Base-by-base conservation (phyloP, 306 rosid species). In the Quercus parvula region DNA sequence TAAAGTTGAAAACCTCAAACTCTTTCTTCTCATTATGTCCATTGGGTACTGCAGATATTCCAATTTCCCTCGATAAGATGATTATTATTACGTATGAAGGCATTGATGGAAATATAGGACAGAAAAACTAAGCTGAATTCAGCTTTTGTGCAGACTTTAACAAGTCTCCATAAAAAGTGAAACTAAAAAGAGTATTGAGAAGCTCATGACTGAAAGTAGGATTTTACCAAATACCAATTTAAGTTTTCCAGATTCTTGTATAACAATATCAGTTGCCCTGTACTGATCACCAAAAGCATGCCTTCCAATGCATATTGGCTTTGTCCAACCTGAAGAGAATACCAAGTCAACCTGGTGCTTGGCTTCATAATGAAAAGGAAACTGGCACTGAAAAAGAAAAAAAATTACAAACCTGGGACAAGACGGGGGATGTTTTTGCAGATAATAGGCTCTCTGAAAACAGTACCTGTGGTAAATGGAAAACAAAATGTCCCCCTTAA, bases 341-440 rank as follows among this genome's bases (percentile, higher is more conserved):
- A 30, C 25, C 27, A 1, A 66, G 3, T 66, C 84, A 6, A 86
- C 83, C 82, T 79, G 79, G 80, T 86, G 87, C 89, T 24, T 27
- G 24, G 30, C 31, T 44, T 35, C 46, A 55, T 12, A 0, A 66
- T 17, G 1, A 0, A 15, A 58, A 67, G 22, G 12, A 30, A 31
- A 66, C 15, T 1, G 11, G 20, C 46, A 17, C 35, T 27, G 19
- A 41, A 66, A 66, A 44, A 31, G 33, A 31, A 44, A 66, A 64
- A 66, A 30, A 20, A 30, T 66, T 19, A 25, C 57, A 72, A 89
- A 95, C 99, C 98, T 85, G 99, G 99, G 86, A 95, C 89, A 70
- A 95, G 99, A 41, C 98, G 97, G 70, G 99, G 97, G 28, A 95
- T 66, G 70, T 92, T 95, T 82, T 91, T 95, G 96, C 99, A 95